A percentile compares a stretch with the other conserved stretches of the same genome.
Conservation (phyloP, 1,284 basidiomycete species). For the Xerocomus nothofagi region DNA sequence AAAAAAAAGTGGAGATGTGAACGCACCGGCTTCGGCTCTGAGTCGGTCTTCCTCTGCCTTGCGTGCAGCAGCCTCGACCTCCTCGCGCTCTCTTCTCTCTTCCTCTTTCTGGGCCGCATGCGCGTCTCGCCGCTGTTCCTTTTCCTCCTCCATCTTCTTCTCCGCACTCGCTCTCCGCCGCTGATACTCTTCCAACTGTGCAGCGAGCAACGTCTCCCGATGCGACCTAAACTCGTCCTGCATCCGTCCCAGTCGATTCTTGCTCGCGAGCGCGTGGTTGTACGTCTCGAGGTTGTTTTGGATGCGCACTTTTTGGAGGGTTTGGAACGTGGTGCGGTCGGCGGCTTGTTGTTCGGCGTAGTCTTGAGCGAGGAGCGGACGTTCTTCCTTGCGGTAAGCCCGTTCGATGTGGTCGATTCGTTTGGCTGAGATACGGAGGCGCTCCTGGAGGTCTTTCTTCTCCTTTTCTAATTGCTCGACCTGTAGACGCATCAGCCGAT, state of each 20-base stretch:
- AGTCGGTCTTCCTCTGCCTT: constrained; percentile 55
- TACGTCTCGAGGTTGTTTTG: constrained; percentile 67
- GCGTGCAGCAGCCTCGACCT: constrained; percentile 37
- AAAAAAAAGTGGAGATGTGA: background rate
- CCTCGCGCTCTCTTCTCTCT: constrained; percentile 55
- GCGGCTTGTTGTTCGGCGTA: constrained; percentile 84
- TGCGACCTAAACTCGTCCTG: constrained; percentile 71
- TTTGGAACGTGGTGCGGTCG: constrained; percentile 73
- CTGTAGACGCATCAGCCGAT: constrained; percentile 88
- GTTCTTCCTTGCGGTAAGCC: constrained; percentile 93
- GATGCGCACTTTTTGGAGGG: constrained; percentile 59
- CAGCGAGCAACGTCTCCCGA: constrained; percentile 59
- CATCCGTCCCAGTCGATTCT: constrained; percentile 78
- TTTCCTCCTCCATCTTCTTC: constrained; percentile 84
- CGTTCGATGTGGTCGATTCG: constrained; percentile 96
- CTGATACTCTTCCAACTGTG: constrained; percentile 73
- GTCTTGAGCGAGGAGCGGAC: constrained; percentile 82
- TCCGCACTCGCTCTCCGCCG: constrained; percentile 60
- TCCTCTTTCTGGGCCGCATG: constrained; percentile 61
- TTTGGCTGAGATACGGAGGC: constrained; percentile 83
- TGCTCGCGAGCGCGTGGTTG: constrained; percentile 72
- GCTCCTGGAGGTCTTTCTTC: constrained; percentile 86
- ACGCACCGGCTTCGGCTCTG: constrained; percentile 41
- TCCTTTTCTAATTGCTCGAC: constrained; percentile 97
- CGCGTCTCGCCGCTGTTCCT: constrained; percentile 65